These are phyloP conservation scores for Irpex sp. DNA, from an alignment of 1,284 basidiomycete genomes.

Conservation along the genomic window DNA sequence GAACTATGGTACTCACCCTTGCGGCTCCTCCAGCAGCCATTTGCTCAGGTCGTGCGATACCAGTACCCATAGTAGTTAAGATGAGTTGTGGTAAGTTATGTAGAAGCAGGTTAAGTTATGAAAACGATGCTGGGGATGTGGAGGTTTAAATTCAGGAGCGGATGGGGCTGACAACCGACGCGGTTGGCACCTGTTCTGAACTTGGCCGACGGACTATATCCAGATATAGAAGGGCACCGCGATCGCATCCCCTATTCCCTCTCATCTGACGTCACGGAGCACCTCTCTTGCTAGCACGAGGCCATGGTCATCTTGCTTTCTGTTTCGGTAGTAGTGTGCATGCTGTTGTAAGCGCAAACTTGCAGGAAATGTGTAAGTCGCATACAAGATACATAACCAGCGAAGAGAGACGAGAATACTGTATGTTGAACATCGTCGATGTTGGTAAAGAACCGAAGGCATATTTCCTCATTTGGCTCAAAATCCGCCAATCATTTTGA, in stretches of 20 bases:
- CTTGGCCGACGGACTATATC: background rate
- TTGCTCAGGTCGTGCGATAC: background rate
- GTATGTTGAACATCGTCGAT: too few relatives aligned
- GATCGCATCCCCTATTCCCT: background rate
- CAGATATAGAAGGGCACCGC: background rate
- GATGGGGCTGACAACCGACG: background rate
- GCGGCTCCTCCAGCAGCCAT: background rate
- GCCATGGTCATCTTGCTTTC: too few relatives aligned
- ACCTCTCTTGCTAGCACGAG: too few relatives aligned
- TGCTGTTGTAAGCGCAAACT: too few relatives aligned
- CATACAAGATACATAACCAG: too few relatives aligned
- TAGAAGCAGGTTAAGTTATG: too few relatives aligned
- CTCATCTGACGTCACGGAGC: background rate
- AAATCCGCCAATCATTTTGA: too few relatives aligned
- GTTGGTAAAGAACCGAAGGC: too few relatives aligned
- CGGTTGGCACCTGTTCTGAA: background rate
- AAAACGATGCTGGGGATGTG: background rate
- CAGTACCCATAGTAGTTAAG: conserved; percentile 2
- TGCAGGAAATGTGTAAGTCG: too few relatives aligned
- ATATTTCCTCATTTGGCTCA: too few relatives aligned
- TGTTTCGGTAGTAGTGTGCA: too few relatives aligned
- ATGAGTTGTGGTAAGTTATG: background rate
- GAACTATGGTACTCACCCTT: background rate
- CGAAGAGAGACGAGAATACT: too few relatives aligned
- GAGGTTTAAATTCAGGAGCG: background rate